Conservation (phyloP, 148 eudicot genomes). For the Tetragonia tetragonoides region DNA sequence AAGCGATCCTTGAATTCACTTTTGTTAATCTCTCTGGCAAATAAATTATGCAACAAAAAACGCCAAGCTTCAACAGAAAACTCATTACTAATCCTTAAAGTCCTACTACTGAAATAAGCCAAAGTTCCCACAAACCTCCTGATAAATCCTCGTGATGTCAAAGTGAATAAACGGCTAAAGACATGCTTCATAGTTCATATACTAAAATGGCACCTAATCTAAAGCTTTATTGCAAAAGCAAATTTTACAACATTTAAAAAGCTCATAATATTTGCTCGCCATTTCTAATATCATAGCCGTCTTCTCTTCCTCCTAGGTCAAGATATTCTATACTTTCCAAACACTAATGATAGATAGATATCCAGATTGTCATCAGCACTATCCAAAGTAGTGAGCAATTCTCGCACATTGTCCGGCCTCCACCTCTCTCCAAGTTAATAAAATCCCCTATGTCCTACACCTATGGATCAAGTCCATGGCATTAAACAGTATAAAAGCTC, state of each 20-base stretch:
- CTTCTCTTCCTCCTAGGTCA: not conserved
- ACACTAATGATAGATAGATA: not conserved
- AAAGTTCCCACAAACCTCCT: not conserved
- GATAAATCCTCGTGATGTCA: not conserved
- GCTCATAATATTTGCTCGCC: not conserved
- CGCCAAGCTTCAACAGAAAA: constrained; percentile 1
- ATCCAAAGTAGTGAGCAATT: not conserved
- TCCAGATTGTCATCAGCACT: not conserved
- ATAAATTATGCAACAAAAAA: not conserved
- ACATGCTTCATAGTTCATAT: not conserved
- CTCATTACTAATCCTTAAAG: not conserved
- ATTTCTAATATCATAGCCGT: not conserved
- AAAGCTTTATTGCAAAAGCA: not conserved
- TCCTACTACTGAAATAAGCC: not conserved
- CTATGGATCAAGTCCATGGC: not conserved
- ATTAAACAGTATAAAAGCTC: not conserved
- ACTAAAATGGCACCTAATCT: not conserved
- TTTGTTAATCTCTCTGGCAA: not conserved
- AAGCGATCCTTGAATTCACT: not conserved
- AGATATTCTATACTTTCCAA: not conserved
- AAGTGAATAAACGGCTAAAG: not conserved
- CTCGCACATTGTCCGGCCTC: not conserved
- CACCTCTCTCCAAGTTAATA: not conserved
- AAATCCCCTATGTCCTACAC: too few relatives aligned
- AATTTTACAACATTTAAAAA: not conserved